A percentile compares a stretch with the other conserved stretches of the same genome.
Conservation (phyloP, 345 rosid species). For the Rhizophora apiculata region DNA sequence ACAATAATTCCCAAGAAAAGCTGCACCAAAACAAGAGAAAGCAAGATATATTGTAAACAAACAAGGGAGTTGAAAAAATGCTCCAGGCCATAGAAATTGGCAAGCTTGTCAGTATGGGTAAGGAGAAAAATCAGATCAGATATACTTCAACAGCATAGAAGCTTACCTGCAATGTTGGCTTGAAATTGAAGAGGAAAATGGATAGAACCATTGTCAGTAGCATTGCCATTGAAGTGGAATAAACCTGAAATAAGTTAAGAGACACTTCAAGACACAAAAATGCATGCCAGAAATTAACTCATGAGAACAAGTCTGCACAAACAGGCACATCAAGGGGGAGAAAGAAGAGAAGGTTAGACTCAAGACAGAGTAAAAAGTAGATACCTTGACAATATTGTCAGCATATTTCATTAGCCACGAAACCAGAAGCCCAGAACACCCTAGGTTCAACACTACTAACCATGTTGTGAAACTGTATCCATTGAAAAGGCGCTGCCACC, state of each 20-base stretch:
- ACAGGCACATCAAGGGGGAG: no score
- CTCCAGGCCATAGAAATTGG: no score
- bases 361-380: neutral
- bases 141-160: neutral
- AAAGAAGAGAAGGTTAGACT: neutral
- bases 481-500: conserved; percentile 84
- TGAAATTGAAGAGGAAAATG: conserved; percentile 60
- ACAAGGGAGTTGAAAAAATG: no score
- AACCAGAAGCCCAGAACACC: conserved; percentile 78
- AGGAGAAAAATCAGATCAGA: neutral
- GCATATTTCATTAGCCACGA: conserved; percentile 93
- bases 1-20: conserved; percentile 88
- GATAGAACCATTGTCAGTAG: conserved; percentile 75
- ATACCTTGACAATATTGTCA: conserved; percentile 93
- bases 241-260: conserved; percentile 42
- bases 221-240: conserved; percentile 95
- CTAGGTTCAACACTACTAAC: conserved; percentile 84
- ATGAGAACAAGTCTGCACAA: no score
- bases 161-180: conserved; percentile 69
- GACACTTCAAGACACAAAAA: no score
- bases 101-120: neutral
- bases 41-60: no score
- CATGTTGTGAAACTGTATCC: conserved; percentile 78
- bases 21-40: conserved; percentile 42
- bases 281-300: no score